A percentile compares a stretch with the other conserved stretches of the same genome.
Evolutionary conservation across 164 flowering plant genomes (phyloP).

Genomic region (Annona cherimola): DNA sequence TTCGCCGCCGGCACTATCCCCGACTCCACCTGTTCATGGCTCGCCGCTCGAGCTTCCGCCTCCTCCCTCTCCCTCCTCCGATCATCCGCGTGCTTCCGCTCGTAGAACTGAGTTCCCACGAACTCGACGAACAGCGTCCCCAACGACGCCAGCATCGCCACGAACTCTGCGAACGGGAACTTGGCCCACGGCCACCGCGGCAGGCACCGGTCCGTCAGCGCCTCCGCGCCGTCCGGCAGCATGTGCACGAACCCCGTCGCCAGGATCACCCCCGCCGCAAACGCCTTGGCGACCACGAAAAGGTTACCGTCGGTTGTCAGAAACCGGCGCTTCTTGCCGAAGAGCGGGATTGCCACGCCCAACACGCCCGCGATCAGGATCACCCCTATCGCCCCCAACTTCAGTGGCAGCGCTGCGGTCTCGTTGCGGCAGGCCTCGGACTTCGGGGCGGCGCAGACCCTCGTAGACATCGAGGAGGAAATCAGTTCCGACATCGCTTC

Average conservation of each 20-base stretch:
- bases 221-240: slow-evolving; percentile 60
- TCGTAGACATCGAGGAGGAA: slow-evolving; percentile 37
- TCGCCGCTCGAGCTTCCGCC: not conserved
- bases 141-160: slow-evolving; percentile 79
- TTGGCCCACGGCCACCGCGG: slow-evolving; percentile 66
- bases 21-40: slow-evolving; percentile 21
- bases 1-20: slow-evolving; percentile 20
- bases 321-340: slow-evolving; percentile 58
- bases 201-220: slow-evolving; percentile 59
- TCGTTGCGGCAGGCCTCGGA: slow-evolving; percentile 55
- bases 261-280: slow-evolving; percentile 93
- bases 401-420: slow-evolving; percentile 45
- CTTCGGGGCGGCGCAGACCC: slow-evolving; percentile 30
- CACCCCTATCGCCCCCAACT: slow-evolving; percentile 58
- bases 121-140: slow-evolving; percentile 68
- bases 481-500: slow-evolving; percentile 24
- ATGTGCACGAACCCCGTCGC: slow-evolving; percentile 97
- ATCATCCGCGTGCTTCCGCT: slow-evolving; percentile 51
- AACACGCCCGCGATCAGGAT: slow-evolving; percentile 60
- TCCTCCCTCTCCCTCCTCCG: not conserved
- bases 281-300: slow-evolving; percentile 79
- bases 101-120: slow-evolving; percentile 78
- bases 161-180: slow-evolving; percentile 79
- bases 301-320: slow-evolving; percentile 62
- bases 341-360: slow-evolving; percentile 71